Conservation (phyloP, 345 rosid genomes). For the Lumnitzera littorea region DNA sequence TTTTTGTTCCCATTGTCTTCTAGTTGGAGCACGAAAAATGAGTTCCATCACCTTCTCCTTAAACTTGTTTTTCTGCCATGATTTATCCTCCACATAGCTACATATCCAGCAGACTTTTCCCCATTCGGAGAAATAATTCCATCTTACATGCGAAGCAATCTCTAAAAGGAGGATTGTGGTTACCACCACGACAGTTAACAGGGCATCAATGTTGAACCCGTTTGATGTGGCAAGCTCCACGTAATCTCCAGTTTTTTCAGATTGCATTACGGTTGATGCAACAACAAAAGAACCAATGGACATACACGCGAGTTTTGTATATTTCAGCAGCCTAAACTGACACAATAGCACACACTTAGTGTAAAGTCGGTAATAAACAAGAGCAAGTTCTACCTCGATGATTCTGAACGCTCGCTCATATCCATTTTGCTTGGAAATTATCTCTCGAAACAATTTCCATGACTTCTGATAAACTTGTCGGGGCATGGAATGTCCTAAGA, state of each 20-base stretch:
- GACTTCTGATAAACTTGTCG: background rate
- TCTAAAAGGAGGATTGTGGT: background rate
- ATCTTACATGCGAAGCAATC: background rate
- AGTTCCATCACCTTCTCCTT: background rate
- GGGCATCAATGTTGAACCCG: background rate
- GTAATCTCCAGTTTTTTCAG: background rate
- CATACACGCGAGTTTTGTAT: too few relatives aligned
- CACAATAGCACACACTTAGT: background rate
- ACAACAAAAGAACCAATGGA: too few relatives aligned
- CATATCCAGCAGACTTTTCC: background rate
- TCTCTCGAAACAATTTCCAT: background rate
- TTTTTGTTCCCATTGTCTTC: conserved; percentile 1
- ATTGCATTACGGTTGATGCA: too few relatives aligned
- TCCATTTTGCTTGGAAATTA: background rate
- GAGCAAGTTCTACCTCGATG: background rate
- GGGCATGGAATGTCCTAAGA: background rate
- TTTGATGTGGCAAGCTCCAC: background rate
- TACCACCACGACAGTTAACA: background rate
- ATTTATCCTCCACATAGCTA: background rate
- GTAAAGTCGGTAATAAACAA: background rate
- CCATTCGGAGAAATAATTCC: background rate
- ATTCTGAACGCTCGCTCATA: background rate
- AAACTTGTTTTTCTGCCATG: background rate
- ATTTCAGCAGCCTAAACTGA: too few relatives aligned
- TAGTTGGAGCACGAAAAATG: background rate